Conservation (phyloP, 2,329 filamentous ascomycete species). For the Sporothrix variecibatus region DNA sequence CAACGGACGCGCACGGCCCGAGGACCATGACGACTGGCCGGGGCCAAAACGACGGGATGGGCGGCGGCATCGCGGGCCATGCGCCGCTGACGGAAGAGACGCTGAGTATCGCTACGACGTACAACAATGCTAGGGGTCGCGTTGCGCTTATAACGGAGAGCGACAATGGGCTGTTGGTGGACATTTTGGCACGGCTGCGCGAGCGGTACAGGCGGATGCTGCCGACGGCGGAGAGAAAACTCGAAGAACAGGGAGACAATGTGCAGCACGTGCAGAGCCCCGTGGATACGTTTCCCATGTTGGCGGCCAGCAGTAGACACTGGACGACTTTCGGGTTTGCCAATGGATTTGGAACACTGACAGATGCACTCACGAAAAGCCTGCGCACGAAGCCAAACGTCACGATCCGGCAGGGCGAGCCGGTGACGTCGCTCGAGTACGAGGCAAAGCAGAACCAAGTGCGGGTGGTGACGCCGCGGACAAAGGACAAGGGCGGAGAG, state of each 20-base stretch:
- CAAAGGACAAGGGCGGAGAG: slow-evolving; percentile 25
- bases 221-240: neutral
- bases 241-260: neutral
- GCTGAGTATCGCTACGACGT: neutral
- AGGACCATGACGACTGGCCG: slow-evolving; percentile 6
- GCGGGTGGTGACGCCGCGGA: slow-evolving; percentile 22
- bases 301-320: slow-evolving; percentile 36
- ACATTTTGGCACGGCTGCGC: slow-evolving; percentile 14
- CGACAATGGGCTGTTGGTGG: slow-evolving; percentile 25
- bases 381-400: slow-evolving; percentile 61
- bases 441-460: slow-evolving; percentile 28
- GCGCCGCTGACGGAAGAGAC: slow-evolving; percentile 14
- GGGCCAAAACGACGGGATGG: neutral
- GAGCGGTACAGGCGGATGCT: slow-evolving; percentile 18
- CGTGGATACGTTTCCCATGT: slow-evolving; percentile 25
- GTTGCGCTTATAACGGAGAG: slow-evolving; percentile 8
- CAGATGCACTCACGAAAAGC: slow-evolving; percentile 53
- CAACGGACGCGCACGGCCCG: neutral
- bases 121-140: neutral
- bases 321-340: slow-evolving; percentile 51
- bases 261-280: neutral
- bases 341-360: slow-evolving; percentile 64
- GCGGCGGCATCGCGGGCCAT: slow-evolving; percentile 7
- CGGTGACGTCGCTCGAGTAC: slow-evolving; percentile 52
- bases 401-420: slow-evolving; percentile 52